Conservation (phyloP, 768 basidiomycete genomes). For the Leccinum aurantiacum region DNA sequence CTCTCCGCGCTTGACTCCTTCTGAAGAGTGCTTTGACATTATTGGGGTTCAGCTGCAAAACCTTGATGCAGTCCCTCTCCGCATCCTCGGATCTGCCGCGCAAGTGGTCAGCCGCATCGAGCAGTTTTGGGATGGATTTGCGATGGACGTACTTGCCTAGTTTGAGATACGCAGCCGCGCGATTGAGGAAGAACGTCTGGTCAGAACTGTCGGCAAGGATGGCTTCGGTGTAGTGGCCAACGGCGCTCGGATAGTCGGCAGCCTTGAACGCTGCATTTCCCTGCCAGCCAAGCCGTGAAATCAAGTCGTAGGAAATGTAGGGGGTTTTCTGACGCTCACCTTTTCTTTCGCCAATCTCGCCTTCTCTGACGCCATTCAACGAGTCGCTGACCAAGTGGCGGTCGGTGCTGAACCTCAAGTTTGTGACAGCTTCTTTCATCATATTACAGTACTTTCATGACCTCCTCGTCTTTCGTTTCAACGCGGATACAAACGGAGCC, state of each 20-base stretch:
- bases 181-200: constrained; percentile 80
- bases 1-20: constrained; percentile 69
- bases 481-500: constrained; percentile 4
- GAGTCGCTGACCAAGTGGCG: constrained; percentile 3
- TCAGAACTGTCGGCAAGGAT: constrained; percentile 69
- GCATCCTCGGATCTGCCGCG: constrained; percentile 68
- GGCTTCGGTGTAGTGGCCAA: constrained; percentile 82
- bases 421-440: background rate
- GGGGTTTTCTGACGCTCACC: constrained; percentile 8
- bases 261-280: constrained; percentile 87
- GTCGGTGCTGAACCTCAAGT: constrained; percentile 2
- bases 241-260: constrained; percentile 72
- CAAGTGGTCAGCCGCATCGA: constrained; percentile 5
- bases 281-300: constrained; percentile 39
- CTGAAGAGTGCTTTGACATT: constrained; percentile 84
- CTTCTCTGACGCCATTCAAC: constrained; percentile 35
- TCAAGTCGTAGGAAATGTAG: background rate
- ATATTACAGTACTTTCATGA: background rate
- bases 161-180: constrained; percentile 91
- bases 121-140: background rate
- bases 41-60: constrained; percentile 49
- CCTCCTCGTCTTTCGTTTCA: background rate
- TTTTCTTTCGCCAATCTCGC: constrained; percentile 37
- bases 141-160: constrained; percentile 80
- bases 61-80: constrained; percentile 74